Conservation (phyloP, 805 yeast species). For the Kregervanrija pseudodelftensis region DNA sequence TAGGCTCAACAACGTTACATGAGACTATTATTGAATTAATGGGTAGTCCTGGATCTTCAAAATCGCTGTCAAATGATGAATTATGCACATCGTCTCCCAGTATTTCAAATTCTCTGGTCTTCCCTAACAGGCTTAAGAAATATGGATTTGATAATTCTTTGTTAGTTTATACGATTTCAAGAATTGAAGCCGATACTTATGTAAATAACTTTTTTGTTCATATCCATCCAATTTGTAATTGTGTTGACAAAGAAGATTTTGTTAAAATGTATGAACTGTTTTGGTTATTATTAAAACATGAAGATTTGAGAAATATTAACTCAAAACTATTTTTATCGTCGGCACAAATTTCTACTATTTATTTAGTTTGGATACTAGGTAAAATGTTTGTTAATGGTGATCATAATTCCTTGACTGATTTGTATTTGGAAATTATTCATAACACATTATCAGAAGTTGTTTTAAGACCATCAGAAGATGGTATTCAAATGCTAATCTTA, state of each 20-base stretch:
- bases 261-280: conserved; percentile 3
- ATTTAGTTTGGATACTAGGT: conserved; percentile 7
- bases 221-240: conserved; percentile 5
- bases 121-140: not conserved
- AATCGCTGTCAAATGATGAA: not conserved
- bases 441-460: conserved; percentile 11
- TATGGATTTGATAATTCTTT: not conserved
- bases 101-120: not conserved
- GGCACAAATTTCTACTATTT: conserved; percentile 1
- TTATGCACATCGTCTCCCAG: too few relatives aligned
- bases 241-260: conserved; percentile 6
- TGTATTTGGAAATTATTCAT: conserved; percentile 12
- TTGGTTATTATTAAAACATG: conserved; percentile 3
- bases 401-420: conserved; percentile 1
- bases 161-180: conserved; percentile 2
- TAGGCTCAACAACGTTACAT: conserved; percentile 1
- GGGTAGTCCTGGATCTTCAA: conserved; percentile 2
- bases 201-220: conserved; percentile 4
- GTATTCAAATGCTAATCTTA: conserved; percentile 14
- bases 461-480: conserved; percentile 16
- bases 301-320: not conserved
- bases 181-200: conserved; percentile 2
- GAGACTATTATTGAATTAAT: conserved; percentile 2
- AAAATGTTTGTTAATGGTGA: not conserved
- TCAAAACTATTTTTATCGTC: not conserved